These are phyloP conservation scores for Yamadazyma blattariae DNA, from an alignment of 1,139 yeast species.

Conservation along the genomic window DNA sequence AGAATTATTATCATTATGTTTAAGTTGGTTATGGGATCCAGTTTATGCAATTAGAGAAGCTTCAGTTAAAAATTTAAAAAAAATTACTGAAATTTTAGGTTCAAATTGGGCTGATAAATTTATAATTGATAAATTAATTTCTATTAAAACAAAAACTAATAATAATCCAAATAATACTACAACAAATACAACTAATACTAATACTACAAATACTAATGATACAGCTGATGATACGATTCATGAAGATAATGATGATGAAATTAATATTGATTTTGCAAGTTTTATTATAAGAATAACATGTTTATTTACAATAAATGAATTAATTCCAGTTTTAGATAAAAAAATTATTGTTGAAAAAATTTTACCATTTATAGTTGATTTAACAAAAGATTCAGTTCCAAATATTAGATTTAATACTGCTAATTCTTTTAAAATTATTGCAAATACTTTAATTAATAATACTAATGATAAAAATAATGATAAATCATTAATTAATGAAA, in stretches of 20 bases:
- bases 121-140: constrained; percentile 71
- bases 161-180: constrained; percentile 7
- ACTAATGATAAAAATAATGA: constrained; percentile 20
- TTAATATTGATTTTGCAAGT: constrained; percentile 53
- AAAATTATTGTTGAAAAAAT: constrained; percentile 60
- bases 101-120: constrained; percentile 90
- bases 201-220: constrained; percentile 13
- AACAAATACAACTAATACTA: constrained; percentile 4
- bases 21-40: constrained; percentile 98
- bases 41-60: constrained; percentile 97
- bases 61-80: constrained; percentile 80
- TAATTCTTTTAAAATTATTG: constrained; percentile 67
- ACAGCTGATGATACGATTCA: constrained; percentile 17
- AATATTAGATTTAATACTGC: constrained; percentile 95
- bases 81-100: constrained; percentile 84
- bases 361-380: constrained; percentile 73
- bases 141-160: constrained; percentile 12
- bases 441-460: constrained; percentile 43
- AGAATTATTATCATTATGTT: constrained; percentile 83
- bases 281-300: constrained; percentile 92
- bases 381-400: constrained; percentile 81
- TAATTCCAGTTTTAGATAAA: constrained; percentile 66
- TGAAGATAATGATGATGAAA: constrained; percentile 25
- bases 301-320: constrained; percentile 77
- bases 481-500: constrained; percentile 47